These are phyloP conservation scores for Saraca asoca DNA, from an alignment of 331 rosid genomes.

Conservation along the genomic window DNA sequence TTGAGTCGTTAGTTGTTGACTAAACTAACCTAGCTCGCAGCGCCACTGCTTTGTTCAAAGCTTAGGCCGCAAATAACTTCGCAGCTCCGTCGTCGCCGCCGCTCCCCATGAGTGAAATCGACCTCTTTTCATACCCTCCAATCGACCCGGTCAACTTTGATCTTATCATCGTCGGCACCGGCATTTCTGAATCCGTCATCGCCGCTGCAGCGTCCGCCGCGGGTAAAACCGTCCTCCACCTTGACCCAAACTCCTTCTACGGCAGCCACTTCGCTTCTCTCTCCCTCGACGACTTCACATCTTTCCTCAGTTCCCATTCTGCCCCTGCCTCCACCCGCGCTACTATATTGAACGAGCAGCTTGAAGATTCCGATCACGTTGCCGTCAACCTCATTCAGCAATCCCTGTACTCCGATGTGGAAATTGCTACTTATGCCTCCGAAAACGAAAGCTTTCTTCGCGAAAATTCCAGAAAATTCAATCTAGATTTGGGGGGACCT, in stretches of 20 bases:
- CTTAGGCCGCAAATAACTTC: slow-evolving; percentile 24
- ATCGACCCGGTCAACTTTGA: slow-evolving; percentile 75
- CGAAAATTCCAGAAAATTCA: slow-evolving; percentile 61
- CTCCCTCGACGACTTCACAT: slow-evolving; percentile 55
- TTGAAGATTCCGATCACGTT: slow-evolving; percentile 35
- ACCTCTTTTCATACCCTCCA: slow-evolving; percentile 46
- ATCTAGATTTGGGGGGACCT: slow-evolving; percentile 74
- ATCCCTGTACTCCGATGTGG: slow-evolving; percentile 50
- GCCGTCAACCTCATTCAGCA: slow-evolving; percentile 40
- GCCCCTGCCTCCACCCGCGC: slow-evolving; percentile 15
- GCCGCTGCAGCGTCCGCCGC: slow-evolving; percentile 74
- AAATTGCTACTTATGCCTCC: slow-evolving; percentile 41
- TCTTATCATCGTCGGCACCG: slow-evolving; percentile 78
- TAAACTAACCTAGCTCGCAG: neutral
- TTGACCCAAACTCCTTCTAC: slow-evolving; percentile 75
- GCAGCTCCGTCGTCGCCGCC: slow-evolving; percentile 36
- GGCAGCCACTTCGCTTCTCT: slow-evolving; percentile 75
- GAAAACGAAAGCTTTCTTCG: slow-evolving; percentile 32
- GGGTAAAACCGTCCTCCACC: slow-evolving; percentile 80
- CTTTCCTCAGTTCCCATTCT: slow-evolving; percentile 55
- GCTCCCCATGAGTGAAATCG: slow-evolving; percentile 48
- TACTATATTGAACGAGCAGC: slow-evolving; percentile 7
- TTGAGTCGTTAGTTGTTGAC: too few species aligned
- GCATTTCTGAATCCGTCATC: slow-evolving; percentile 60
- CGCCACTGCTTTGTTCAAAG: neutral